Conservation (phyloP, 257 asterid genomes). For the Sherardia arvensis region DNA sequence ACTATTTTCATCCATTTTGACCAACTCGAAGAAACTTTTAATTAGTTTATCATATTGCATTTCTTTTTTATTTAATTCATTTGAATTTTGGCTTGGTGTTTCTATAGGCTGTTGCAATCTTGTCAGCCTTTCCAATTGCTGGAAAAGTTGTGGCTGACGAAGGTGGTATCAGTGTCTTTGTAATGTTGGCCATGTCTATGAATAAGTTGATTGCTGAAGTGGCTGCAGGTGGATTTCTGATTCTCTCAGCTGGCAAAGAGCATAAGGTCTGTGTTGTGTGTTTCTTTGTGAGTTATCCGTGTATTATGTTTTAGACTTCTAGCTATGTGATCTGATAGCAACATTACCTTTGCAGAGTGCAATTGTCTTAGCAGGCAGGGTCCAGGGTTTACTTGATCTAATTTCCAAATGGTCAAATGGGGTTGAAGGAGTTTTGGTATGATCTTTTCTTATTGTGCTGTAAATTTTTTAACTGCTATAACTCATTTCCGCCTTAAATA, state of each 20-base stretch:
- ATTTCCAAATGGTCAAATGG: conserved; percentile 66
- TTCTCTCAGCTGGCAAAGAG: conserved; percentile 74
- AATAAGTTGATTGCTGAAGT: conserved; percentile 74
- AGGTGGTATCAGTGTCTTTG: conserved; percentile 66
- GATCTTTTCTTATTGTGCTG: conserved; percentile 7
- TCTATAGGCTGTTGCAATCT: conserved; percentile 66
- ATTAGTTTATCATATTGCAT: not conserved
- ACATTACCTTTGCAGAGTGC: conserved; percentile 40
- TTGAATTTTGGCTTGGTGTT: conserved; percentile 8
- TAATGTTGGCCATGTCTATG: conserved; percentile 56
- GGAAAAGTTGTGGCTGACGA: conserved; percentile 87
- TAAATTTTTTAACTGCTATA: conserved; percentile 2
- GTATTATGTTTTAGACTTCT: not conserved
- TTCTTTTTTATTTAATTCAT: not conserved
- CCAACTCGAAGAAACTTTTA: not conserved
- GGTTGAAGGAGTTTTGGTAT: conserved; percentile 83
- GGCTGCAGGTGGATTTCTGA: conserved; percentile 89
- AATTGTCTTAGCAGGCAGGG: conserved; percentile 76
- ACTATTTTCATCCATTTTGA: not conserved
- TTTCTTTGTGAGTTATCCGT: not conserved
- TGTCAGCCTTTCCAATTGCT: conserved; percentile 63
- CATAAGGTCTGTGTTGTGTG: conserved; percentile 46
- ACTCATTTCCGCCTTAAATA: not conserved
- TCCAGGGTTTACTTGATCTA: conserved; percentile 72
- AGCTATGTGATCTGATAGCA: conserved; percentile 1